Percentiles rank a stretch among this genome's conserved stretches.
Evolutionary conservation across 2,329 filamentous ascomycete species (phyloP).

Genomic region (Colletotrichum coccodes): DNA sequence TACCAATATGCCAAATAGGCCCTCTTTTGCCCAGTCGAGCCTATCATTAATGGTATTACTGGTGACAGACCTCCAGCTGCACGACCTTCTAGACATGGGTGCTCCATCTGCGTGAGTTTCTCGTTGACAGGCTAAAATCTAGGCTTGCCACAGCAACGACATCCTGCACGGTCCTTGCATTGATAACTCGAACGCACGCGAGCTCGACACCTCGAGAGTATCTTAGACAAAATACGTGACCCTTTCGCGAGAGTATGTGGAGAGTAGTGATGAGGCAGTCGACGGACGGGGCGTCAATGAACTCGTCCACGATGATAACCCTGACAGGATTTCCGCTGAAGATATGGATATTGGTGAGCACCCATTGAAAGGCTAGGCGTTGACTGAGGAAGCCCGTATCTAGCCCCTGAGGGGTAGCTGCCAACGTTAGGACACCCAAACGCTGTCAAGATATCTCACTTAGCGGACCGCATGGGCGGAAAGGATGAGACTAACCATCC

Average conservation of each 20-base stretch:
- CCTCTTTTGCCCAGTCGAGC: constrained; percentile 1
- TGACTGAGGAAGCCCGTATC: constrained; percentile 68
- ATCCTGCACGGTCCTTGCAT: not conserved
- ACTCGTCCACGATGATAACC: constrained; percentile 71
- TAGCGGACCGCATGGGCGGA: not conserved
- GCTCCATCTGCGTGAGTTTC: constrained; percentile 8
- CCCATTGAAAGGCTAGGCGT: constrained; percentile 66
- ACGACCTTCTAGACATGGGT: not conserved
- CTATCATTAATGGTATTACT: constrained; percentile 4
- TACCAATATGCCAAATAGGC: constrained; percentile 1
- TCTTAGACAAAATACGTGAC: not conserved
- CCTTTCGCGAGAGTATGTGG: constrained; percentile 1
- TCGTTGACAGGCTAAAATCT: constrained; percentile 17
- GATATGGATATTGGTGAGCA: constrained; percentile 67
- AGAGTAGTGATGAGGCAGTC: constrained; percentile 10
- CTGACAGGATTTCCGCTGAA: constrained; percentile 72
- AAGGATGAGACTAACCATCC: too few relatives aligned
- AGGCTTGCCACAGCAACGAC: not conserved
- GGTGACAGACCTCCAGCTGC: not conserved
- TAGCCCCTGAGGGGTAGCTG: not conserved
- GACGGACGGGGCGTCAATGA: constrained; percentile 64
- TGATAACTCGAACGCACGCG: not conserved
- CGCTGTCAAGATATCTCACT: not conserved
- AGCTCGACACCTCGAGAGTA: constrained; percentile 7
- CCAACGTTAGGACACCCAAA: constrained; percentile 22